Evolutionary conservation across 345 rosid species (phyloP).

Genomic region (Eucalyptus tenuipes): DNA sequence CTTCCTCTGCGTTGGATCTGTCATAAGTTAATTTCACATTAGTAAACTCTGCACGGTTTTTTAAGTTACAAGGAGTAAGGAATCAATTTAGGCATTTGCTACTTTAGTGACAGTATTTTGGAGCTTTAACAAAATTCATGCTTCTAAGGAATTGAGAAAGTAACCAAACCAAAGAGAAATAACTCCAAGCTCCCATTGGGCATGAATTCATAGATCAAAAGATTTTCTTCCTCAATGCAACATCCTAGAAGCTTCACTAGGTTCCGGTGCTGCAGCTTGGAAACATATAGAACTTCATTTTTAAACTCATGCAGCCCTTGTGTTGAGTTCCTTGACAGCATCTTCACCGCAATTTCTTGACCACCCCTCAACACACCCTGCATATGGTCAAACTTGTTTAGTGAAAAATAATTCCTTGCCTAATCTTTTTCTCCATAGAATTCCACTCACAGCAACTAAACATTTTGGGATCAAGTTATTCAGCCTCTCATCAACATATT

Average conservation of each 20-base stretch:
- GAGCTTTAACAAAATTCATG: not conserved
- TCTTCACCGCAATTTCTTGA: slow-evolving; percentile 8
- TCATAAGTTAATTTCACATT: not conserved
- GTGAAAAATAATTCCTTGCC: not conserved
- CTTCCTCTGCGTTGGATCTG: slow-evolving; percentile 9
- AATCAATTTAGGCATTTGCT: not conserved
- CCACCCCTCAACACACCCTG: slow-evolving; percentile 1
- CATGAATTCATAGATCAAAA: slow-evolving; percentile 33
- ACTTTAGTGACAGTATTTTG: not conserved
- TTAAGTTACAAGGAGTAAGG: not conserved
- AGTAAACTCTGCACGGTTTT: not conserved
- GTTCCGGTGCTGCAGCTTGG: slow-evolving; percentile 29
- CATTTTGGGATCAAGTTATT: not conserved
- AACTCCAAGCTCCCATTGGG: slow-evolving; percentile 32
- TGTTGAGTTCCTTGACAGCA: not conserved
- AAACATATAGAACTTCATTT: not conserved
- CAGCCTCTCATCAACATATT: not conserved
- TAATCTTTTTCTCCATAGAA: not conserved
- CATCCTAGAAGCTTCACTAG: slow-evolving; percentile 29
- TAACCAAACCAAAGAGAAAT: slow-evolving; percentile 22
- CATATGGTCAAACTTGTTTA: not conserved
- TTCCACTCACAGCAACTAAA: not conserved
- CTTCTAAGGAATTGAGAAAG: not conserved
- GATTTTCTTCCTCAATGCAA: slow-evolving; percentile 20
- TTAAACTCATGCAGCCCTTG: slow-evolving; percentile 1